phyloP scores from a whole-genome alignment of 495 filamentous ascomycete genomes.

The Hypoxylon perforatum region DNA sequence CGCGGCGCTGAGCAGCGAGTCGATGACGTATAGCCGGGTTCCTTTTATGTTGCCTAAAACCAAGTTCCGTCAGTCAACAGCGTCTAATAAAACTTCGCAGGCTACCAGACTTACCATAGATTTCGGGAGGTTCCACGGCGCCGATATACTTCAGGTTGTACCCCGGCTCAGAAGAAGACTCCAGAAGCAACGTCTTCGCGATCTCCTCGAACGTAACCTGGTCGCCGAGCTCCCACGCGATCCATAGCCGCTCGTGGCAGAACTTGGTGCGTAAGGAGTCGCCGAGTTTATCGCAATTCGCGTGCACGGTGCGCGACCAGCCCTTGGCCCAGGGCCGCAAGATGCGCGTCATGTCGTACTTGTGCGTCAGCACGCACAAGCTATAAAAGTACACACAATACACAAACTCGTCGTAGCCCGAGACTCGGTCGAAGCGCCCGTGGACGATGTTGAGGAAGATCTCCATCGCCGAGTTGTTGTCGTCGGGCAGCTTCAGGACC shows the following conservation, averaged over 20 bases:
- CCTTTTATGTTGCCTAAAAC: conserved; percentile 27
- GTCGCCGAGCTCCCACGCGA: conserved; percentile 39
- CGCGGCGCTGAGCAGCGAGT: conserved; percentile 22
- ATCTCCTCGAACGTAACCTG: conserved; percentile 22
- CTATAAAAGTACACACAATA: conserved; percentile 36
- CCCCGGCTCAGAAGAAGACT: conserved; percentile 9
- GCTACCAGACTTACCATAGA: conserved; percentile 35
- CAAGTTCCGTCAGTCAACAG: not conserved
- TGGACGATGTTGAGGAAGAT: conserved; percentile 45
- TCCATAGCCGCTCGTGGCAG: conserved; percentile 38
- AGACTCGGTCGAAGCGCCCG: conserved; percentile 31
- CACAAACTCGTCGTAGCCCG: conserved; percentile 24
- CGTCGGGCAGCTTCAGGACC: conserved; percentile 46
- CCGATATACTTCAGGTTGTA: conserved; percentile 25
- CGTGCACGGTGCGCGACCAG: conserved; percentile 34
- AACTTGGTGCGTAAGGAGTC: conserved; percentile 22
- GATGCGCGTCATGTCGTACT: conserved; percentile 41
- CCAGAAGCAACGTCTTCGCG: conserved; percentile 21
- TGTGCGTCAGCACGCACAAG: conserved; percentile 44
- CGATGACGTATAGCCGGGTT: conserved; percentile 26
- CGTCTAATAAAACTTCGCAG: not conserved
- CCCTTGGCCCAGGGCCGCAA: conserved; percentile 36
- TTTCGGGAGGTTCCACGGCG: conserved; percentile 35
- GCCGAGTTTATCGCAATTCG: conserved; percentile 27
- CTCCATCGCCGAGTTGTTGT: conserved; percentile 35